These are phyloP conservation scores for Nannizziopsis arthrosporioides DNA, from an alignment of 2,329 filamentous ascomycete genomes.

Conservation along the genomic window DNA sequence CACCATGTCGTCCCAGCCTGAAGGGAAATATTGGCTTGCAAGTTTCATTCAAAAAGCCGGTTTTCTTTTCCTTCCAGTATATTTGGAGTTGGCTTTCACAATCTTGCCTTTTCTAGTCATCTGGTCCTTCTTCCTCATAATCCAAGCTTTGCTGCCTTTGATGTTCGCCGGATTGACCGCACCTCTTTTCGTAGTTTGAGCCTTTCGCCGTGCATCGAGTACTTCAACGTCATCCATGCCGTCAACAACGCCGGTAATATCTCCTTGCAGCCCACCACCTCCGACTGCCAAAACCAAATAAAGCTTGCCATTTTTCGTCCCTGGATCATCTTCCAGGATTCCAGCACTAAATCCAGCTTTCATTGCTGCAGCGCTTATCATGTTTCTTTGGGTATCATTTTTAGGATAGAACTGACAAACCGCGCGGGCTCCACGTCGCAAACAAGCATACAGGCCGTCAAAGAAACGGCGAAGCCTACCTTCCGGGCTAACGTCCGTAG, in stretches of 20 bases:
- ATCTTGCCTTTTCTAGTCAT: constrained; percentile 92
- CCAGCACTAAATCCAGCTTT: constrained; percentile 92
- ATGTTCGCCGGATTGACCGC: constrained; percentile 39
- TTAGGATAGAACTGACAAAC: constrained; percentile 98
- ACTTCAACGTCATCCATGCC: constrained; percentile 84
- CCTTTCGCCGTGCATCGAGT: constrained; percentile 53
- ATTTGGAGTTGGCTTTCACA: constrained; percentile 84
- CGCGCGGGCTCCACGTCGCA: constrained; percentile 73
- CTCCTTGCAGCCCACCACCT: constrained; percentile 50
- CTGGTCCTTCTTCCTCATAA: constrained; percentile 62
- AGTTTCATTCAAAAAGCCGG: constrained; percentile 51
- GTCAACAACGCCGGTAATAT: constrained; percentile 81
- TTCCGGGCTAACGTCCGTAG: constrained; percentile 66
- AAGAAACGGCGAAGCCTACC: constrained; percentile 78
- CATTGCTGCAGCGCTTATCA: constrained; percentile 85
- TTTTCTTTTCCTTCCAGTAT: constrained; percentile 79
- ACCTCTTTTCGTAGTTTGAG: constrained; percentile 34
- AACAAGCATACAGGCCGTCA: constrained; percentile 73
- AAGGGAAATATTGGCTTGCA: not conserved
- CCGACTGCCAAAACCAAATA: constrained; percentile 92
- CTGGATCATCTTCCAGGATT: constrained; percentile 86
- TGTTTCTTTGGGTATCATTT: constrained; percentile 78
- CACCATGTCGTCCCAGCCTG: not conserved
- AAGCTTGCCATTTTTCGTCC: constrained; percentile 93
- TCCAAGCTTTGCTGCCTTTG: constrained; percentile 42